phyloP scores from a whole-genome alignment of 2,329 filamentous ascomycete species.

The Xylariaceae sp. region DNA sequence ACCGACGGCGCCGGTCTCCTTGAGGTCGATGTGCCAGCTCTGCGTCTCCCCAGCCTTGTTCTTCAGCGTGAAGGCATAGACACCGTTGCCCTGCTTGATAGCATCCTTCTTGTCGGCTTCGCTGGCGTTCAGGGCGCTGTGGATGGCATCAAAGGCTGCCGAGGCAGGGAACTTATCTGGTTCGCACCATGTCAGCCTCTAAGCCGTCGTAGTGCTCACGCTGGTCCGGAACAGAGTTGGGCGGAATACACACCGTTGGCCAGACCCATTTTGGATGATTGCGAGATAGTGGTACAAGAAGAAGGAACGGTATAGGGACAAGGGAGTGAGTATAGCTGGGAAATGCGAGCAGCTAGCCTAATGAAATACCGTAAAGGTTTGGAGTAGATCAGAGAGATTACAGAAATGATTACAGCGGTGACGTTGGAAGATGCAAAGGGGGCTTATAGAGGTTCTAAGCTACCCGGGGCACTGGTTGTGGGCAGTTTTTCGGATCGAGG shows the following conservation, averaged over 20 bases:
- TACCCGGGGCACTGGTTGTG: constrained; percentile 2
- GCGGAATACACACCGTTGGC: constrained; percentile 59
- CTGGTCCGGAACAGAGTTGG: neutral
- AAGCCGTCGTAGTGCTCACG: neutral
- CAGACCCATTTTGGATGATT: constrained; percentile 60
- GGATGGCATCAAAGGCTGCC: constrained; percentile 85
- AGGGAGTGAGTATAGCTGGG: neutral
- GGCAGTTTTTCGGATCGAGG: constrained; percentile 17
- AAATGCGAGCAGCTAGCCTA: neutral
- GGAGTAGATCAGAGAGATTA: constrained; percentile 1
- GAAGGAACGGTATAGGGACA: no score
- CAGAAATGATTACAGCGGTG: neutral
- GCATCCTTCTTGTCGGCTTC: constrained; percentile 76
- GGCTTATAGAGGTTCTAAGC: constrained; percentile 16
- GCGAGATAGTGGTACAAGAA: neutral
- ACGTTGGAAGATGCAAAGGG: constrained; percentile 1
- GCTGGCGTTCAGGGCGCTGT: constrained; percentile 63
- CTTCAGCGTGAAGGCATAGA: constrained; percentile 92
- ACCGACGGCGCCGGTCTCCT: constrained; percentile 79
- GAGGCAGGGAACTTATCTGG: constrained; percentile 85
- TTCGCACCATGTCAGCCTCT: constrained; percentile 4
- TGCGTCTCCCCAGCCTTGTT: constrained; percentile 77
- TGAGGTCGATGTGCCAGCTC: constrained; percentile 94
- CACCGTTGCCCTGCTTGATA: constrained; percentile 80
- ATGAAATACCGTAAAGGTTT: neutral